Evolutionary conservation across 179 eudicot species (phyloP).

Genomic region (Drosera spatulata): DNA sequence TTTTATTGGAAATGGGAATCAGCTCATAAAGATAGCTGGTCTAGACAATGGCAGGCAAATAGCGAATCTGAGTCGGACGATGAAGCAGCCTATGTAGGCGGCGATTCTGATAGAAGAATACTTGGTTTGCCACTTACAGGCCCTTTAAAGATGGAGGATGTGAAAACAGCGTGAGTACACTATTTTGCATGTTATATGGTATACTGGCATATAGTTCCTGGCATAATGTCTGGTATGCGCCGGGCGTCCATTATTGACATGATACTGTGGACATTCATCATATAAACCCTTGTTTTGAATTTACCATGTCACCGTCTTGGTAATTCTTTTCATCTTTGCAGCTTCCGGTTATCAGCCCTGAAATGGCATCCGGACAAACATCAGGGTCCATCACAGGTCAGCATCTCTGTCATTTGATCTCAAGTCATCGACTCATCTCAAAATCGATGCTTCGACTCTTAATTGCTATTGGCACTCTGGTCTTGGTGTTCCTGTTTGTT

Average conservation of each 20-base stretch:
- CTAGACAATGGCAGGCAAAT: slow-evolving; percentile 17
- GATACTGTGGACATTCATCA: too few relatives aligned
- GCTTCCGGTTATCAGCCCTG: slow-evolving; percentile 74
- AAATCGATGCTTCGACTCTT: too few relatives aligned
- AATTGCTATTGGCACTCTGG: too few relatives aligned
- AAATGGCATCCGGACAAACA: slow-evolving; percentile 99
- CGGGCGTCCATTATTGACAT: too few relatives aligned
- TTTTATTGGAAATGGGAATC: slow-evolving; percentile 54
- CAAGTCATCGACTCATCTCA: too few relatives aligned
- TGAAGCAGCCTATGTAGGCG: slow-evolving; percentile 29
- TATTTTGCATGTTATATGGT: too few relatives aligned
- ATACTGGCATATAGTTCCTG: too few relatives aligned
- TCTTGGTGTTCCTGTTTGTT: too few relatives aligned
- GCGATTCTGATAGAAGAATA: slow-evolving; percentile 44
- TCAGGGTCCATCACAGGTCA: slow-evolving; percentile 80
- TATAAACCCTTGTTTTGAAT: too few relatives aligned
- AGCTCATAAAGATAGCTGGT: slow-evolving; percentile 13
- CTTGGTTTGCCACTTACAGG: slow-evolving; percentile 79
- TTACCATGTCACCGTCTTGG: too few relatives aligned
- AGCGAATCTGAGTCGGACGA: slow-evolving; percentile 34
- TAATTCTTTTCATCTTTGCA: slow-evolving; percentile 23
- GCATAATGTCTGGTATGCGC: too few relatives aligned
- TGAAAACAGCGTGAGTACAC: slow-evolving; percentile 75
- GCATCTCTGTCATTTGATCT: slow-evolving; percentile 3
- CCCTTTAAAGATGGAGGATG: slow-evolving; percentile 63